These are phyloP conservation scores for Aphanomyces euteiches DNA, from an alignment of 352 stramenopile species.

Conservation along the genomic window DNA sequence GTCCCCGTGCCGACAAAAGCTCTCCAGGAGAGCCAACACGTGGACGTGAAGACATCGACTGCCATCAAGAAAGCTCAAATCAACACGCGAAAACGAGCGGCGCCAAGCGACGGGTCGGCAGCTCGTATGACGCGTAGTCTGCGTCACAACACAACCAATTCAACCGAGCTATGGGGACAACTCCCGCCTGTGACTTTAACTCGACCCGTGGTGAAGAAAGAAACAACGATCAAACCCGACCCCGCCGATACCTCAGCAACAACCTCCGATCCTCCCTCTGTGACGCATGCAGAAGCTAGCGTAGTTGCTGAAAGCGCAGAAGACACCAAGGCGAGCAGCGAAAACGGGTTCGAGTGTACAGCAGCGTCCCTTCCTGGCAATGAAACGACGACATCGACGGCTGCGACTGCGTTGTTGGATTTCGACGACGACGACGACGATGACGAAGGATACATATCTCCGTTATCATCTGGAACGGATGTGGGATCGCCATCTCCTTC, in stretches of 20 bases:
- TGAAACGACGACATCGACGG: background rate
- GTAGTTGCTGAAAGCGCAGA: background rate
- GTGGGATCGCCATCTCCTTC: conserved; percentile 24
- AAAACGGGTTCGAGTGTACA: background rate
- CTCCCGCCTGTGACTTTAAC: conserved; percentile 3
- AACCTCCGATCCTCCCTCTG: background rate
- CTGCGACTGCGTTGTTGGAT: background rate
- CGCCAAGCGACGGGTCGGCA: conserved; percentile 3
- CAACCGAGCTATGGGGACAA: conserved; percentile 28
- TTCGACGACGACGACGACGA: conserved; percentile 26
- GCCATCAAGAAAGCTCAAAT: conserved; percentile 14
- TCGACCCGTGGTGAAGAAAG: background rate
- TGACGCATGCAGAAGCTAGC: background rate
- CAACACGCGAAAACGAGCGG: conserved; percentile 24
- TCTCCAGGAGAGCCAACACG: conserved; percentile 1
- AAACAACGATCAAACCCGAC: conserved; percentile 18
- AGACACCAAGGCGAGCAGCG: background rate
- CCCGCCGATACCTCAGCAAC: background rate
- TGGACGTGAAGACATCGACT: conserved; percentile 7
- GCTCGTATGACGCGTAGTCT: conserved; percentile 28
- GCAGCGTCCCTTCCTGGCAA: background rate
- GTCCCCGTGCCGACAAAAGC: conserved; percentile 15
- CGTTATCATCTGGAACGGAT: conserved; percentile 14
- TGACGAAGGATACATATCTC: conserved; percentile 29
- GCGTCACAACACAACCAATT: conserved; percentile 18